Evolutionary conservation across 2,329 filamentous ascomycete species (phyloP).

Genomic region (Trichoderma brevicompactum): DNA sequence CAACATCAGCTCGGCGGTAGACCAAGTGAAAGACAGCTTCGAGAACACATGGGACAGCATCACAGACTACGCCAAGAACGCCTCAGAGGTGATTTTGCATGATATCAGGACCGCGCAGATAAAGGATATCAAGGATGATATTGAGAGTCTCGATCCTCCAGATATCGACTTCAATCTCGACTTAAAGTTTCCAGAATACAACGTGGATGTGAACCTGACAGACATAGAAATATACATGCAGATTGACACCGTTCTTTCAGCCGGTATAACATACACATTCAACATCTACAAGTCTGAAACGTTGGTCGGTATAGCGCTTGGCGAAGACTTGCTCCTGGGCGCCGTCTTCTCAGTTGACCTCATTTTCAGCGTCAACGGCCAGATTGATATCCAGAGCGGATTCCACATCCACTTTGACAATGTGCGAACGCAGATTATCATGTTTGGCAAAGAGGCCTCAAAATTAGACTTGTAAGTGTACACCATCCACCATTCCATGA

Average conservation of each 20-base stretch:
- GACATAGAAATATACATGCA: conserved; percentile 57
- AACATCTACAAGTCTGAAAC: conserved; percentile 54
- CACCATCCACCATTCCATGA: background rate
- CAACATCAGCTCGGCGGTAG: conserved; percentile 41
- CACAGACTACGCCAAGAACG: conserved; percentile 38
- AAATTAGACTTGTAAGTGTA: conserved; percentile 53
- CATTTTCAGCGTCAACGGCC: conserved; percentile 52
- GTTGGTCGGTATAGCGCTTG: conserved; percentile 47
- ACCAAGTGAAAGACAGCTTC: conserved; percentile 40
- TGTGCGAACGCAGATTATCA: conserved; percentile 51
- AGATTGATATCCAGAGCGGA: conserved; percentile 56
- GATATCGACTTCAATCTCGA: conserved; percentile 51
- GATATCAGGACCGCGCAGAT: conserved; percentile 38
- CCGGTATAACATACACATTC: conserved; percentile 51
- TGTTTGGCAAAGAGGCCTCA: conserved; percentile 56
- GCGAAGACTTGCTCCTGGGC: conserved; percentile 49
- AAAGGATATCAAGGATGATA: conserved; percentile 33
- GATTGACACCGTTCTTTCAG: conserved; percentile 49
- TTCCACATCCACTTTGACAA: conserved; percentile 61
- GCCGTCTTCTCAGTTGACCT: conserved; percentile 56
- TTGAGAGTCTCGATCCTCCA: conserved; percentile 6
- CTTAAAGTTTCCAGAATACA: conserved; percentile 48
- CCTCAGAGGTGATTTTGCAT: conserved; percentile 36
- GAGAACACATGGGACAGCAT: conserved; percentile 42
- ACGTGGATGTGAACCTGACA: conserved; percentile 54